A percentile compares a stretch with the other conserved stretches of the same genome.
phyloP scores from a whole-genome alignment of 495 filamentous ascomycete genomes.

The Penicillium egyptiacum region DNA sequence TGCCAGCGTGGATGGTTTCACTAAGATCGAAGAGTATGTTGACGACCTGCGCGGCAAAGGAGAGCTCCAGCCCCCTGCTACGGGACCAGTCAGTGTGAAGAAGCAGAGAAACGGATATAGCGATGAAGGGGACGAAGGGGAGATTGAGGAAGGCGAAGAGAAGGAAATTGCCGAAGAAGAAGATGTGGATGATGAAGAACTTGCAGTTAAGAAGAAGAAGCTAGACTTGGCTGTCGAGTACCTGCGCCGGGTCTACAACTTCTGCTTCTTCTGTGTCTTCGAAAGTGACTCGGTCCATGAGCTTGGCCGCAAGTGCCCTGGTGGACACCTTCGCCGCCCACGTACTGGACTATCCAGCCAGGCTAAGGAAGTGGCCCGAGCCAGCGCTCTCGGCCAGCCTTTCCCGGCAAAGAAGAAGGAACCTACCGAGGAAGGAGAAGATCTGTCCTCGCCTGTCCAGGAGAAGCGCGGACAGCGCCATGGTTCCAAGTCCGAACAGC shows the following conservation, averaged over 20 bases:
- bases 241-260: conserved; percentile 92
- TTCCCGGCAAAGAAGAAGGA: conserved; percentile 81
- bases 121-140: conserved; percentile 69
- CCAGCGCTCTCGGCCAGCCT: conserved; percentile 73
- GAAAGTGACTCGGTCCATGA: conserved; percentile 97
- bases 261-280: conserved; percentile 99
- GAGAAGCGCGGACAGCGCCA: conserved; percentile 67
- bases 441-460: conserved; percentile 58
- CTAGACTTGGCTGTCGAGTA: conserved; percentile 96
- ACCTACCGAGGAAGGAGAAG: conserved; percentile 61
- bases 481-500: conserved; percentile 76
- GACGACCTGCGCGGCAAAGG: conserved; percentile 74
- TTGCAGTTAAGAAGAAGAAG: conserved; percentile 93
- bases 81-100: conserved; percentile 56
- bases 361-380: conserved; percentile 80
- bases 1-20: conserved; percentile 60
- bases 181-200: conserved; percentile 82
- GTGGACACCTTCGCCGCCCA: conserved; percentile 91
- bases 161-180: conserved; percentile 77
- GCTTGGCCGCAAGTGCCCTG: conserved; percentile 90
- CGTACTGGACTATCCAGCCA: conserved; percentile 75
- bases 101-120: conserved; percentile 60
- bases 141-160: conserved; percentile 69
- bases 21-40: conserved; percentile 82
- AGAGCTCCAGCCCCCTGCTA: conserved; percentile 66